A percentile compares a stretch with the other conserved stretches of the same genome.
phyloP scores from a whole-genome alignment of 192 early-diverging fungal species.

The Linnemannia elongata region DNA sequence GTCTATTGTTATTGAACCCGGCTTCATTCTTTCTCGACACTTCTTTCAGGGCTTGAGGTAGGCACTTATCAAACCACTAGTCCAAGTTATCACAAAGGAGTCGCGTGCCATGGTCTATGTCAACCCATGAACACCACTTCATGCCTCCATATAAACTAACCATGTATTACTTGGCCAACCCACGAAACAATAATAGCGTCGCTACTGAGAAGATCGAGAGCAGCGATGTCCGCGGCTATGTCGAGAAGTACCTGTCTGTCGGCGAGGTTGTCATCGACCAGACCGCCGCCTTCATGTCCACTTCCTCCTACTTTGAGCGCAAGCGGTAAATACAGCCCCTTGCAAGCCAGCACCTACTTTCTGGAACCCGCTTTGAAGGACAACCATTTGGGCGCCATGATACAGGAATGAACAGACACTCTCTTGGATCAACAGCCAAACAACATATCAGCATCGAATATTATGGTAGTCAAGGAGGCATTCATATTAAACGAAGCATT shows the following conservation, averaged over 20 bases:
- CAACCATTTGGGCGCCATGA: not conserved
- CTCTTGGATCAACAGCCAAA: too few relatives aligned
- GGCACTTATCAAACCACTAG: not conserved
- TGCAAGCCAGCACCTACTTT: not conserved
- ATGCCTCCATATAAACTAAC: not conserved
- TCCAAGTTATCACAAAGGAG: not conserved
- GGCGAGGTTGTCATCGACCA: conserved; percentile 70
- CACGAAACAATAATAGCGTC: conserved; percentile 34
- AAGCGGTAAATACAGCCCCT: conserved; percentile 37
- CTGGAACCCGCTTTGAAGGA: not conserved
- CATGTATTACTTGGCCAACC: too few relatives aligned
- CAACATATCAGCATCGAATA: too few relatives aligned
- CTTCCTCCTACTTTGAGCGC: conserved; percentile 69
- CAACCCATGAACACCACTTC: not conserved
- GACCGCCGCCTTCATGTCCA: conserved; percentile 56
- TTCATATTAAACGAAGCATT: too few relatives aligned
- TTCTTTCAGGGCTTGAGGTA: conserved; percentile 41
- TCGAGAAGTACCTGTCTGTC: conserved; percentile 67
- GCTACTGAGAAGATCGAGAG: conserved; percentile 65
- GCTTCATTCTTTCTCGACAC: not conserved
- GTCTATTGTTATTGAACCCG: not conserved
- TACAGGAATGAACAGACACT: not conserved
- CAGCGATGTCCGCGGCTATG: conserved; percentile 61
- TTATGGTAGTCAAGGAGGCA: too few relatives aligned
- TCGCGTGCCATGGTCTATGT: not conserved